Evolutionary conservation across 495 filamentous ascomycete species (phyloP).

Genomic region (Hapsidospora chrysogenum): DNA sequence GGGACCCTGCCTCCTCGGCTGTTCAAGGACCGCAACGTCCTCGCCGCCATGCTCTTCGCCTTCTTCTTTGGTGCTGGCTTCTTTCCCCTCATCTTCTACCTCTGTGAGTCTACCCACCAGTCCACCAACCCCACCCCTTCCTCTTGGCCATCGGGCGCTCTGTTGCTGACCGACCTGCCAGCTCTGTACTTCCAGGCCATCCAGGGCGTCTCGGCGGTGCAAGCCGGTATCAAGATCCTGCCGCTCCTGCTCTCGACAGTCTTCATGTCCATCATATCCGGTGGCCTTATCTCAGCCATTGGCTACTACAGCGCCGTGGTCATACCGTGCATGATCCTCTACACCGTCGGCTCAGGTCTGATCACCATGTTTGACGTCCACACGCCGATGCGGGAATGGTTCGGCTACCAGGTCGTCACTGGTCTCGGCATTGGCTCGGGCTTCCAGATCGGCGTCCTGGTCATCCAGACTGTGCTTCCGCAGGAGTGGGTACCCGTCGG

Average conservation of each 20-base stretch:
- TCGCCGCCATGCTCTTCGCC: slow-evolving; percentile 34
- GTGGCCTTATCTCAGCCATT: slow-evolving; percentile 23
- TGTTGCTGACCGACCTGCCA: slow-evolving; percentile 4
- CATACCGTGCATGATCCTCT: slow-evolving; percentile 22
- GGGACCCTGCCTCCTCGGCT: slow-evolving; percentile 40
- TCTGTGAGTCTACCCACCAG: slow-evolving; percentile 26
- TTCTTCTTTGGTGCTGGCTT: slow-evolving; percentile 47
- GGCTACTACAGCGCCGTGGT: slow-evolving; percentile 38
- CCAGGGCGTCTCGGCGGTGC: slow-evolving; percentile 48
- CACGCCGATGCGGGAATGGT: slow-evolving; percentile 29
- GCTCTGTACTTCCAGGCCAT: slow-evolving; percentile 85
- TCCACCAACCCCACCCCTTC: not conserved
- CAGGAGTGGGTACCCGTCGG: slow-evolving; percentile 43
- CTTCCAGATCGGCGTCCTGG: slow-evolving; percentile 31
- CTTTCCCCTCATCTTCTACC: slow-evolving; percentile 52
- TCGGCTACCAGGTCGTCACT: slow-evolving; percentile 35
- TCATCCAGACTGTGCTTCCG: slow-evolving; percentile 31
- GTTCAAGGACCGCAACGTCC: slow-evolving; percentile 36
- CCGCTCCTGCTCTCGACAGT: slow-evolving; percentile 56
- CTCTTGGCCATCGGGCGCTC: not conserved
- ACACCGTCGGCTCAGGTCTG: slow-evolving; percentile 31
- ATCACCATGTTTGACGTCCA: slow-evolving; percentile 27
- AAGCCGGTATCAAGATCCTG: slow-evolving; percentile 64
- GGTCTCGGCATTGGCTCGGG: slow-evolving; percentile 28
- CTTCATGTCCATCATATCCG: slow-evolving; percentile 28